Base-by-base conservation (phyloP, 352 stramenopile genomes). In the Phytopythium helicoides region DNA sequence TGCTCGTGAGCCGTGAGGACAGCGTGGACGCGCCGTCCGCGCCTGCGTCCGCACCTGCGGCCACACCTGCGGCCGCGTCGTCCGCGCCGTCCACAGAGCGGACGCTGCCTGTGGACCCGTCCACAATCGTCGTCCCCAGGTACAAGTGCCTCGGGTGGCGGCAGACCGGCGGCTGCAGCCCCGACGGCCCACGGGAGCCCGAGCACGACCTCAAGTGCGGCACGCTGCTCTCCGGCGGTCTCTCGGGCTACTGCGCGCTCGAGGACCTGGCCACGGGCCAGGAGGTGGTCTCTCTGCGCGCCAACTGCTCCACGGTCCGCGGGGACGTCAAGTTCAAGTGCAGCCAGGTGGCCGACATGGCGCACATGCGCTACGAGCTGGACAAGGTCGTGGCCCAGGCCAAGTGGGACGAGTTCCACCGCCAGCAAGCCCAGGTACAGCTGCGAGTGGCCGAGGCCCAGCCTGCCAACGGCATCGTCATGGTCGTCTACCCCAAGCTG, bases 401-500 rank as follows among this genome's bases (percentile, higher is more conserved):
- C 15, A 39, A 19, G 21, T 56, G 60, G 23, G 60, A 64, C 15
- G 28, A 56, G 9, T 6, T 21, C 21, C 26, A 35, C 34, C 21
- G 22, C 34, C 21, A 47, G 31, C 47, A 40, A 19, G 23, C 4
- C 28, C 25, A 22, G 15, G 22, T 3, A 6, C 36, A 36, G 44
- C 23, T 57, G 34, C 46, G 47, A 54, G 50, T 37, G 19, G 44
- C 11, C 15, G 33, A 44, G 3, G 6, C 1, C 6, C 25, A 53
- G 8, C 18, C 49, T 0, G 54, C 51, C 0, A 56, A 64, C n/a
- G 72, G 69, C 1, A 82, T 88, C 34, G 56, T 79, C 36, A 81
- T 86, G 53, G 70, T 82, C 18, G 60, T 82, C 35, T 82, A 88
- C 46, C 75, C 71, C 4, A 79, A 79, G 37, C 65, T 81, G 44